A percentile compares a stretch with the other conserved stretches of the same genome.
Evolutionary conservation across 768 basidiomycete genomes (phyloP).

Genomic region (Leucocoprinus leucothites): DNA sequence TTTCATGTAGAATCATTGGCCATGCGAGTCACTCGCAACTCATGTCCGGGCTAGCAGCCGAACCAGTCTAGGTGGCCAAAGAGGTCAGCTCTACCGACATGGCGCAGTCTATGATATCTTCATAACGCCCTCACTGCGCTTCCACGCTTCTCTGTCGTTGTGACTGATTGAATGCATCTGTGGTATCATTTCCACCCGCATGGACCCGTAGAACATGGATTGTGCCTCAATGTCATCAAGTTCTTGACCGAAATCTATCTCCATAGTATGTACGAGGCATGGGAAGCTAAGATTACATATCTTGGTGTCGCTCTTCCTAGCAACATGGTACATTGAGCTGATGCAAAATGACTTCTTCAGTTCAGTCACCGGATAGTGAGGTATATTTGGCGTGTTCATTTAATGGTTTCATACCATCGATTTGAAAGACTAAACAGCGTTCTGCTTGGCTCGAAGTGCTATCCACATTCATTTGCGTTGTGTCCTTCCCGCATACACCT

Average conservation of each 20-base stretch:
- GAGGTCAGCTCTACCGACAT: no score
- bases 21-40: neutral
- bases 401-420: constrained; percentile 5
- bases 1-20: no score
- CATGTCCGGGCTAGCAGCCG: neutral
- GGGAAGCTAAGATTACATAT: neutral
- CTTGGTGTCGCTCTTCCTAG: no score
- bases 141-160: neutral
- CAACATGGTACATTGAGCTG: neutral
- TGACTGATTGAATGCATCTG: neutral
- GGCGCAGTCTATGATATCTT: no score
- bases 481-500: no score
- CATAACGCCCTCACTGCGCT: no score
- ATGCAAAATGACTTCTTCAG: constrained; percentile 1
- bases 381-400: neutral
- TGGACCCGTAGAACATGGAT: neutral
- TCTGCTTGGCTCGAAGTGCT: neutral
- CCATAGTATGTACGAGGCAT: neutral
- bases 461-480: neutral
- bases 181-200: neutral
- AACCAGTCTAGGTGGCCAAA: neutral
- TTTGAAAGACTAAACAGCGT: neutral
- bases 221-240: neutral
- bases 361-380: neutral
- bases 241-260: neutral